Evolutionary conservation across 2,329 filamentous ascomycete genomes (phyloP).

Genomic region (Verticillium nubilum): DNA sequence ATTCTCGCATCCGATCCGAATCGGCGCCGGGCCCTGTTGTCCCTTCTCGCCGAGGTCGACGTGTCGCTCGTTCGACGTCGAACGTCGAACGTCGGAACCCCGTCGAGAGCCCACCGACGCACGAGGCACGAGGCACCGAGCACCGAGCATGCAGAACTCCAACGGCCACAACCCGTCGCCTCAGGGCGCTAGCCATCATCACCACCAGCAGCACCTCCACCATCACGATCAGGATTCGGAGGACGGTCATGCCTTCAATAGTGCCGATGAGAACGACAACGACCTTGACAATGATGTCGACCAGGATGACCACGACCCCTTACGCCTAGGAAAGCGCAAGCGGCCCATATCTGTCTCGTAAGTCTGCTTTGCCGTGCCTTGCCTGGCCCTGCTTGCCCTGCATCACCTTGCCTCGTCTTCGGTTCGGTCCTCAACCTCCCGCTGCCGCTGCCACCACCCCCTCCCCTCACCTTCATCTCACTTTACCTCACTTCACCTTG

Average conservation of each 20-base stretch:
- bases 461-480: not conserved
- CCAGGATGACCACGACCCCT: constrained; percentile 36
- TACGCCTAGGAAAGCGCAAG: constrained; percentile 50
- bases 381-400: constrained; percentile 1
- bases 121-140: not conserved
- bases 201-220: constrained; percentile 5
- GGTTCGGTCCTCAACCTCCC: not conserved
- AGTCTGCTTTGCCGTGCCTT: constrained; percentile 19
- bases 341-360: constrained; percentile 57
- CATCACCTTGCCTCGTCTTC: too few relatives aligned
- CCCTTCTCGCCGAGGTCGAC: not conserved
- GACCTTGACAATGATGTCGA: constrained; percentile 36
- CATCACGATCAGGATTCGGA: constrained; percentile 39
- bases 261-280: constrained; percentile 39
- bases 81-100: not conserved
- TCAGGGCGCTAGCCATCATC: constrained; percentile 5
- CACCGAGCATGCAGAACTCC: constrained; percentile 9
- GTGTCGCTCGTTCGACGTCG: too few relatives aligned
- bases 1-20: not conserved
- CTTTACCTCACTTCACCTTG: constrained; percentile 6
- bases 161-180: constrained; percentile 13
- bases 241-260: constrained; percentile 34
- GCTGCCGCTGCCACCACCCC: not conserved
- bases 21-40: not conserved
- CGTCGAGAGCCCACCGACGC: not conserved